Base-by-base conservation (phyloP, 169 alveolate genomes). In the Cystoisospora suis region DNA sequence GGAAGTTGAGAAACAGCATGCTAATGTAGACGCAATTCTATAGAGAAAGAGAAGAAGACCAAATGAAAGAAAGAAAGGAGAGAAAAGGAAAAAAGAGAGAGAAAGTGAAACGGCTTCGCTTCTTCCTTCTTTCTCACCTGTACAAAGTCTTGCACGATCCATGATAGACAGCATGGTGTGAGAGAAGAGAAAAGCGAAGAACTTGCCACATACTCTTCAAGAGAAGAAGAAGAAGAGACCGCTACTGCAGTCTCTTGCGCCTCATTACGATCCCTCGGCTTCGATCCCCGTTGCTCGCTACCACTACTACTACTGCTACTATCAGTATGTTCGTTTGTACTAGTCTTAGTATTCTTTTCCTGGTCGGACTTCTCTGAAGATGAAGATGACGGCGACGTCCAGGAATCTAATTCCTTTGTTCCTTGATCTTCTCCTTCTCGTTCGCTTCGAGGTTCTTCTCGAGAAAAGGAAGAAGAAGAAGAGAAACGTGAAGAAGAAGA, bases 81-180 rank as follows among this genome's bases (percentile, higher is more conserved):
- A n/a, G n/a, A n/a, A n/a, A n/a, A n/a, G n/a, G n/a, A n/a, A n/a
- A n/a, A n/a, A n/a, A n/a, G n/a, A n/a, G n/a, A n/a, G n/a, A n/a
- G n/a, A n/a, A n/a, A n/a, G n/a, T n/a, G n/a, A n/a, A n/a, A n/a
- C n/a, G n/a, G n/a, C n/a, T n/a, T n/a, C n/a, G n/a, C n/a, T n/a
- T n/a, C n/a, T n/a, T n/a, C n/a, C n/a, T 2, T 75, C 34, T 0
- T 20, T 6, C 90, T 0, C 32, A 86, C 91, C 86, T 87, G 93
- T 0, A 85, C 90, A 36, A 90, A 90, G 83, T 90, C 94, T 69
- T 90, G 94, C 4, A 90, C 94, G 36, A 90, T 70, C 94, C 94
- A 90, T 32, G 94, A 65, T 45, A 90, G 91, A n/a, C 89, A 59
- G 81, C 90, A 86, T 42, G 90, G 88, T 23, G 72, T 47, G 12